Conservation (phyloP, 2,329 filamentous ascomycete genomes). For the Penicillium hordei region DNA sequence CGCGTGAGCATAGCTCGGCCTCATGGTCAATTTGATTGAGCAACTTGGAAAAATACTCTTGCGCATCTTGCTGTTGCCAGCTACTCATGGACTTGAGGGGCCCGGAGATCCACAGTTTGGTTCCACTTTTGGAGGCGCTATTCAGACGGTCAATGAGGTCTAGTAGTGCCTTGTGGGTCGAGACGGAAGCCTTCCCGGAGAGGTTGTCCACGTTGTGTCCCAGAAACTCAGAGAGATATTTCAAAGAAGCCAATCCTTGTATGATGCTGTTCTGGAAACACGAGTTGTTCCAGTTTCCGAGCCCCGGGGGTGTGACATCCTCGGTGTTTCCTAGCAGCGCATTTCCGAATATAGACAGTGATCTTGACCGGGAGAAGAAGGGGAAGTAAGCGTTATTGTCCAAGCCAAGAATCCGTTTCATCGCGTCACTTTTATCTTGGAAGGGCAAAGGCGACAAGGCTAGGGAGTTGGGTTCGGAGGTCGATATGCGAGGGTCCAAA, state of each 20-base stretch:
- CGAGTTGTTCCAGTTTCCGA: constrained; percentile 91
- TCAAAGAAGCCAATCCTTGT: constrained; percentile 76
- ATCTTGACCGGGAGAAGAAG: constrained; percentile 56
- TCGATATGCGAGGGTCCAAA: constrained; percentile 53
- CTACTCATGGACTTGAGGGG: constrained; percentile 89
- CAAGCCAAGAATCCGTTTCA: constrained; percentile 63
- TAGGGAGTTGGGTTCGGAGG: constrained; percentile 42
- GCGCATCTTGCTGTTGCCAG: constrained; percentile 94
- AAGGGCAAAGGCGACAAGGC: constrained; percentile 38
- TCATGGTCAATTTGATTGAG: constrained; percentile 83
- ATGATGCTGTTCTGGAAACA: constrained; percentile 98
- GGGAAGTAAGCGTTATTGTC: constrained; percentile 60
- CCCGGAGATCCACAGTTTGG: constrained; percentile 76
- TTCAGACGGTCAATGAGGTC: constrained; percentile 70
- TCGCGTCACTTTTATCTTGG: constrained; percentile 61
- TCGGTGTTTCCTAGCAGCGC: constrained; percentile 36
- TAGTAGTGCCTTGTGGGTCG: constrained; percentile 58
- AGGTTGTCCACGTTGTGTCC: constrained; percentile 42
- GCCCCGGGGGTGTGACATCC: constrained; percentile 53
- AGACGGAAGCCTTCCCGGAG: constrained; percentile 37
- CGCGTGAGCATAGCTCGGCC: constrained; percentile 54
- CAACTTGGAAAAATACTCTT: constrained; percentile 93
- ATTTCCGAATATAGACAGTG: constrained; percentile 56
- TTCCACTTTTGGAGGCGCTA: constrained; percentile 67
- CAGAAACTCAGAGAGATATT: constrained; percentile 67